Conservation (phyloP, 2,329 filamentous ascomycete species). For the Pseudogymnoascus sp. region DNA sequence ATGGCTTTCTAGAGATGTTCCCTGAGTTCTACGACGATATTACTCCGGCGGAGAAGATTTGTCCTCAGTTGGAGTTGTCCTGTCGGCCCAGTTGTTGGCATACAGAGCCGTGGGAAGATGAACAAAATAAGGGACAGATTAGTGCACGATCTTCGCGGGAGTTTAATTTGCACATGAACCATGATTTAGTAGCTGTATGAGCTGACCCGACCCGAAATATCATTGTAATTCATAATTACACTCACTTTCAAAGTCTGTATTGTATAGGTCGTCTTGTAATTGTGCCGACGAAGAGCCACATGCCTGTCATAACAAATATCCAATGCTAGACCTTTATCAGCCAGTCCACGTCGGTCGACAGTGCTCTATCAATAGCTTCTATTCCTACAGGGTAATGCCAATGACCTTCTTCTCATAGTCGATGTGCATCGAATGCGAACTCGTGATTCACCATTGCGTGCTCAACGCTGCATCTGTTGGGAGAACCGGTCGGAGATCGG, state of each 20-base stretch:
- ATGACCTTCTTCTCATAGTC: not conserved
- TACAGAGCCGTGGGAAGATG: not conserved
- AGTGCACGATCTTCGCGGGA: not conserved
- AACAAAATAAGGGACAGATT: not conserved
- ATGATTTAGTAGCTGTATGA: not conserved
- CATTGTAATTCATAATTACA: not conserved
- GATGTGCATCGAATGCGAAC: not conserved
- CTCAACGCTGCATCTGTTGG: not conserved
- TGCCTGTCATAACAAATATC: too few relatives aligned
- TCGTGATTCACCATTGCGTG: not conserved
- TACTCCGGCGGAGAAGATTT: not conserved
- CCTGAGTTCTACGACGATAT: not conserved
- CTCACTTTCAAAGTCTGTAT: not conserved
- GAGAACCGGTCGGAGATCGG: too few relatives aligned
- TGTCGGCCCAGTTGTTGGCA: not conserved
- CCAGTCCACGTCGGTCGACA: not conserved
- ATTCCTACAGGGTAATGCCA: not conserved
- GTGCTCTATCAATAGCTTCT: not conserved
- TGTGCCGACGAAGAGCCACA: too few relatives aligned
- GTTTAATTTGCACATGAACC: not conserved
- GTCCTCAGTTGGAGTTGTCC: not conserved
- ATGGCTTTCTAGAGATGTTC: not conserved
- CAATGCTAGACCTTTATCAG: not conserved
- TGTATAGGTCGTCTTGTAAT: too few relatives aligned
- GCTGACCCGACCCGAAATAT: not conserved